Conservation (phyloP, 2,329 filamentous ascomycete genomes). For the Penicillium janthinellum region DNA sequence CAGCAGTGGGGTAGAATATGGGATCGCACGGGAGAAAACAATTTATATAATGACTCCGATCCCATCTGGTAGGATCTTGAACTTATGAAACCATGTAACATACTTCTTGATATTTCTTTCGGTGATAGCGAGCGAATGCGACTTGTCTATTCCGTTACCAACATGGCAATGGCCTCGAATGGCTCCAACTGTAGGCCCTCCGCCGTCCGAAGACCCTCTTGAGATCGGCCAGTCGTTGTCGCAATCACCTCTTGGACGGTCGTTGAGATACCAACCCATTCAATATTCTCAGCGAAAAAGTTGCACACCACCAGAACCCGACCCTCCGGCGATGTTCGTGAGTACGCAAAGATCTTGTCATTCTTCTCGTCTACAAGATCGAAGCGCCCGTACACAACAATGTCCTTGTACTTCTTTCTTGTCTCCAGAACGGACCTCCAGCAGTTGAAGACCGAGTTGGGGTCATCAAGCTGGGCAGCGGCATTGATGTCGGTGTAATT, state of each 20-base stretch:
- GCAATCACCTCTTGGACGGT: not conserved
- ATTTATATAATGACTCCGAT: not conserved
- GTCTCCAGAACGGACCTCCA: not conserved
- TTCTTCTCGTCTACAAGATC: slow-evolving; percentile 1
- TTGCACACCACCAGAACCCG: slow-evolving; percentile 1
- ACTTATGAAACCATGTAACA: not conserved
- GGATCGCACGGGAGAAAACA: not conserved
- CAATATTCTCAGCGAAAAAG: not conserved
- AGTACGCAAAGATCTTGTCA: slow-evolving; percentile 1
- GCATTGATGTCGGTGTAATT: not conserved
- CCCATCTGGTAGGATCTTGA: not conserved
- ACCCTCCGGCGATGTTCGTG: not conserved
- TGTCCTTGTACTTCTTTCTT: not conserved
- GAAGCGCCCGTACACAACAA: slow-evolving; percentile 1
- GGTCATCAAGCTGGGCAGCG: not conserved
- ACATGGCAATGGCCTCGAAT: not conserved
- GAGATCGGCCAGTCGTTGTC: not conserved
- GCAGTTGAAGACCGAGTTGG: slow-evolving; percentile 2
- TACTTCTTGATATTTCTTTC: not conserved
- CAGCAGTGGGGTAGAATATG: not conserved
- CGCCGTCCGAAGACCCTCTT: not conserved
- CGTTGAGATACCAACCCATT: not conserved
- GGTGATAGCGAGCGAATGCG: not conserved
- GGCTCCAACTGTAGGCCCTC: not conserved
- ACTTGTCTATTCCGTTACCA: not conserved